Evolutionary conservation across 2,329 filamentous ascomycete genomes (phyloP).

Genomic region (Scedosporium boydii): DNA sequence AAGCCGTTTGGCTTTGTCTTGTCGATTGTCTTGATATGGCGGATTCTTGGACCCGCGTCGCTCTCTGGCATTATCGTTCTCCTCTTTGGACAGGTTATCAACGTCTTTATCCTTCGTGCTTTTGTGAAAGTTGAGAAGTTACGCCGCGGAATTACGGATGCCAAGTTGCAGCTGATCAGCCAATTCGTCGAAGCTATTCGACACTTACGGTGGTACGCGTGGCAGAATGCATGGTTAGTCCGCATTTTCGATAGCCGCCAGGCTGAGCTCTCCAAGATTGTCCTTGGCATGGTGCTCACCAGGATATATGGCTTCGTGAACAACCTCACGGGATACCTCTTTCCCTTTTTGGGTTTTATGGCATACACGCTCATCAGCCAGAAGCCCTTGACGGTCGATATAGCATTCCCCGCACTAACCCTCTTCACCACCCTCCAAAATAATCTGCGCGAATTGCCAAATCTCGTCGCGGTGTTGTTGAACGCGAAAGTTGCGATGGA

Average conservation of each 20-base stretch:
- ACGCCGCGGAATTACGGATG: constrained; percentile 66
- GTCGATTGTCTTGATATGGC: constrained; percentile 64
- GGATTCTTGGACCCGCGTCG: constrained; percentile 71
- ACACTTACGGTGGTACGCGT: constrained; percentile 73
- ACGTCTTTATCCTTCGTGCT: constrained; percentile 55
- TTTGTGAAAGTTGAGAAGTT: constrained; percentile 60
- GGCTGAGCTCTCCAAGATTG: constrained; percentile 54
- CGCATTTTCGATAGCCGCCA: constrained; percentile 60
- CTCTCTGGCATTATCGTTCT: constrained; percentile 64
- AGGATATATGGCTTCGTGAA: constrained; percentile 60
- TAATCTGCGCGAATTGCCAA: constrained; percentile 65
- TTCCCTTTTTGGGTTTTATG: constrained; percentile 73
- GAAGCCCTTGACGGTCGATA: constrained; percentile 61
- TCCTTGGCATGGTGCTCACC: constrained; percentile 54
- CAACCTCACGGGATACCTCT: constrained; percentile 59
- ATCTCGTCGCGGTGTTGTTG: constrained; percentile 64
- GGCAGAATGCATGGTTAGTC: constrained; percentile 66
- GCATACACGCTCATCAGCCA: constrained; percentile 67
- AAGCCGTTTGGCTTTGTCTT: constrained; percentile 70
- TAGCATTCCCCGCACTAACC: constrained; percentile 80
- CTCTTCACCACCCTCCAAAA: constrained; percentile 68
- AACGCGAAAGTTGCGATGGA: constrained; percentile 77
- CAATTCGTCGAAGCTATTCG: constrained; percentile 83
- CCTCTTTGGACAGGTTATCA: constrained; percentile 58
- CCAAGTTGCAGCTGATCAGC: constrained; percentile 67